Base-by-base conservation (phyloP, 345 rosid species). In the Linum trigynum region DNA sequence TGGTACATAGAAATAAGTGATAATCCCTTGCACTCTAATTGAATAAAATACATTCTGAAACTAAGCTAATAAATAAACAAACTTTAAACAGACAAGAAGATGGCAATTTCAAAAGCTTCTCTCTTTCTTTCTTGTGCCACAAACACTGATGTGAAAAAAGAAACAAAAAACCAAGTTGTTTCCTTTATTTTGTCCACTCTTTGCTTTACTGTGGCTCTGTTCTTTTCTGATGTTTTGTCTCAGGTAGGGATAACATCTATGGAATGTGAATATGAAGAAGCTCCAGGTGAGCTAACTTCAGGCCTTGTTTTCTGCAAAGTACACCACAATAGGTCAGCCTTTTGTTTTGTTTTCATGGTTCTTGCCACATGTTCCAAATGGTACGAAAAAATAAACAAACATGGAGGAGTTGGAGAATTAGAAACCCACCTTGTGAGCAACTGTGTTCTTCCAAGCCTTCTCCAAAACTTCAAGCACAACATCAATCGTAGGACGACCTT, bases 401-500 rank as follows among this genome's bases (percentile, higher is more conserved):
- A 57, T 23, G 32, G 32, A 23, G 32, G 32, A 23, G 32, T 23
- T 23, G 32, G 32, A 23, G 32, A 23, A 23, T 23, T 23, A 23
- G 32, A 23, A 23, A 23, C 32, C 1, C 40, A 79, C 84, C 82
- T 56, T 74, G 39, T 76, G 62, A 42, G 65, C 62, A 51, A 7
- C n/a, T 51, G 77, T 74, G 70, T 79, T 81, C 61, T 76, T 77
- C 80, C 74, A 81, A 62, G 78, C 85, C 61, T 73, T 80, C 45
- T 82, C 83, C 2, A 85, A 66, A 75, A 71, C 85, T 17, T 85
- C 76, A 14, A 70, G 79, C 62, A 85, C 79, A 39, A 64, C 77
- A 61, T 76, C 76, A 39, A 82, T 74, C 0, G 83, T 68, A 0
- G 89, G 89, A 45, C 89, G 75, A 55, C 84, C 86, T 69, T 75